Conservation (phyloP, 139 green algal species). For the Ettlia oleoabundans region DNA sequence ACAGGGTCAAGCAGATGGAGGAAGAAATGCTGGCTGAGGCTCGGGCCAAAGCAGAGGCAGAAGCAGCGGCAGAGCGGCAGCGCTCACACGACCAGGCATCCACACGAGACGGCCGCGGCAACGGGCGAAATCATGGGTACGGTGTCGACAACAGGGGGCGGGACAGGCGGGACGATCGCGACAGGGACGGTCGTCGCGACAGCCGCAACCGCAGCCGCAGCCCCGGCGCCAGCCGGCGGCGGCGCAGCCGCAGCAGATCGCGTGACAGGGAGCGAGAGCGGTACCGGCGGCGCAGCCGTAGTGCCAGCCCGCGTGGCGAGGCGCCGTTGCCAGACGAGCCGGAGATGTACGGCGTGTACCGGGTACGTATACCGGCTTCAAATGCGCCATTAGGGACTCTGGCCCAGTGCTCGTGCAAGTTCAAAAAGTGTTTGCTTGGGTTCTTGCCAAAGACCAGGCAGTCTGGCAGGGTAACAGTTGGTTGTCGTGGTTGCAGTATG, state of each 20-base stretch:
- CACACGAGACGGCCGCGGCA: neutral
- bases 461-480: no score
- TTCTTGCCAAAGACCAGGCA: no score
- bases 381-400: no score
- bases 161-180: neutral
- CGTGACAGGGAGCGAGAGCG: slow-evolving; percentile 9
- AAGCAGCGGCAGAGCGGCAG: slow-evolving; percentile 14
- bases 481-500: no score
- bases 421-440: no score
- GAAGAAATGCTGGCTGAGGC: slow-evolving; percentile 45
- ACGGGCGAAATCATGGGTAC: neutral
- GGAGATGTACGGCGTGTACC: slow-evolving; percentile 82
- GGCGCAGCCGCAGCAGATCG: slow-evolving; percentile 41
- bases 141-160: neutral
- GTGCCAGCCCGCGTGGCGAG: slow-evolving; percentile 13
- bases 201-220: slow-evolving; percentile 32
- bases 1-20: slow-evolving; percentile 76
- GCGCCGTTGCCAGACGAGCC: slow-evolving; percentile 62
- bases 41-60: slow-evolving; percentile 4
- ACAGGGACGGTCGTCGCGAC: slow-evolving; percentile 14
- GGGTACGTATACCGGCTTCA: neutral
- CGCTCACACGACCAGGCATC: slow-evolving; percentile 1
- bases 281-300: slow-evolving; percentile 7
- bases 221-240: slow-evolving; percentile 18
- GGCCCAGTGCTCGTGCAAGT: no score